These are phyloP conservation scores for Cyclotella atomus DNA, from an alignment of 108 stramenopile genomes.

Conservation along the genomic window DNA sequence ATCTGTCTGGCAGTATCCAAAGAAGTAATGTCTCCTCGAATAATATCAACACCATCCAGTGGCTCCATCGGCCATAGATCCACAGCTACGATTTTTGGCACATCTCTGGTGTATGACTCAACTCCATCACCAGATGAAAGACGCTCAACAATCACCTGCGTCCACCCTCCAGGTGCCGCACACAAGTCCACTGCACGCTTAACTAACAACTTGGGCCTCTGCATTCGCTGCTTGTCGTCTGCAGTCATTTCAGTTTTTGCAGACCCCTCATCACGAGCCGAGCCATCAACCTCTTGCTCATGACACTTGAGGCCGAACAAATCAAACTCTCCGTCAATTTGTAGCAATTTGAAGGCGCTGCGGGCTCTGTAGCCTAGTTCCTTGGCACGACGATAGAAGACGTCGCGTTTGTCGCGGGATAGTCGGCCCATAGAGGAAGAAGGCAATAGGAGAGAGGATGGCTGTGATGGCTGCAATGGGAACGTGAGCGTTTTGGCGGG, in stretches of 20 bases:
- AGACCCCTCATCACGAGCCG: neutral
- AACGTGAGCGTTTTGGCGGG: too few species aligned
- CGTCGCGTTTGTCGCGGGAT: slow-evolving; percentile 95
- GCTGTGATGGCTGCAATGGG: too few species aligned
- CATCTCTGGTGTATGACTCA: neutral
- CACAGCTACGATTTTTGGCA: slow-evolving; percentile 86
- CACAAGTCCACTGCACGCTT: slow-evolving; percentile 95
- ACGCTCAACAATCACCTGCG: slow-evolving; percentile 87
- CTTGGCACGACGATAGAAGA: slow-evolving; percentile 98
- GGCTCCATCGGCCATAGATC: slow-evolving; percentile 99
- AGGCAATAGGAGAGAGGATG: too few species aligned
- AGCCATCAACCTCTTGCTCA: neutral
- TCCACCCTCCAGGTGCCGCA: slow-evolving; percentile 99
- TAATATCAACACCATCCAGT: slow-evolving; percentile 85
- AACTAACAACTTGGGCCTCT: slow-evolving; percentile 8
- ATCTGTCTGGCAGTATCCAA: slow-evolving; percentile 81
- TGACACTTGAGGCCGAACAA: slow-evolving; percentile 61
- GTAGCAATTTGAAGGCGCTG: slow-evolving; percentile 97
- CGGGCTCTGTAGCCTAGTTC: slow-evolving; percentile 96
- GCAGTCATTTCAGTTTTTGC: neutral
- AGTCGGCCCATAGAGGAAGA: slow-evolving; percentile 89
- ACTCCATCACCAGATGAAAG: too few species aligned
- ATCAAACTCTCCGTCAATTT: slow-evolving; percentile 95
- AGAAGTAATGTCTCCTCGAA: slow-evolving; percentile 97
- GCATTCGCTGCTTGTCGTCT: slow-evolving; percentile 21